Base-by-base conservation (phyloP, 176 grass and related monocot genomes). In the Musa schizocarpa region DNA sequence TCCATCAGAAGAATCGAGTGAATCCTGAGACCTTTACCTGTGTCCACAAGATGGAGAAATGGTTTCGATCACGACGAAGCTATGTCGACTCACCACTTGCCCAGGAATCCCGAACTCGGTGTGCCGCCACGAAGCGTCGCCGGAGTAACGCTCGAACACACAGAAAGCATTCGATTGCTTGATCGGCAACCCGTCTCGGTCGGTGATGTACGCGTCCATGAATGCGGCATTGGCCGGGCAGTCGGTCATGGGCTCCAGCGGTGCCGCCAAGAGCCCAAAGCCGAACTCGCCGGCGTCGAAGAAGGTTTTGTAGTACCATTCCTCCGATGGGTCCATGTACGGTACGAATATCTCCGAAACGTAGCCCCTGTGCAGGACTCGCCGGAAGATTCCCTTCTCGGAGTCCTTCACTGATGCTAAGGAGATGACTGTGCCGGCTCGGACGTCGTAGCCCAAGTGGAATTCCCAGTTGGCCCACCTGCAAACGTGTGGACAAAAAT, bases 381-480 rank as follows among this genome's bases (percentile, higher is more conserved):
- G 13, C 29, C 68, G 48, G 16, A 13, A 52, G 14, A 13, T 54
- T 54, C 75, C 74, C 65, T 64, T 68, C 5, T 88, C 82, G 19
- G 76, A 66, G 70, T 92, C 89, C 54, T 85, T 78, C 57, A 92
- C 29, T 0, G 89, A 88, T 56, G 89, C 89, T 13, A 85, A 67
- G 1, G 89, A 96, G 81, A 96, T 89, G 66, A 96, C 73, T 52
- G 76, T 58, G 57, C 92, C 89, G 8, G 85, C 92, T 10, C 89
- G 81, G 63, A 88, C 62, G 83, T 96, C 89, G 54, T 79, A 96
- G 53, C 92, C 80, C 58, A 96, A 71, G 79, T 96, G 92, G 69
- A 96, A 92, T 20, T 80, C 85, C 92, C 87, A 96, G 81, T 88
- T 88, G 21, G 76, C 80, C 89, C 92, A 90, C 58, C 89, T 96